phyloP scores from a whole-genome alignment of 495 filamentous ascomycete genomes.

The Stereocaulon alpinum region DNA sequence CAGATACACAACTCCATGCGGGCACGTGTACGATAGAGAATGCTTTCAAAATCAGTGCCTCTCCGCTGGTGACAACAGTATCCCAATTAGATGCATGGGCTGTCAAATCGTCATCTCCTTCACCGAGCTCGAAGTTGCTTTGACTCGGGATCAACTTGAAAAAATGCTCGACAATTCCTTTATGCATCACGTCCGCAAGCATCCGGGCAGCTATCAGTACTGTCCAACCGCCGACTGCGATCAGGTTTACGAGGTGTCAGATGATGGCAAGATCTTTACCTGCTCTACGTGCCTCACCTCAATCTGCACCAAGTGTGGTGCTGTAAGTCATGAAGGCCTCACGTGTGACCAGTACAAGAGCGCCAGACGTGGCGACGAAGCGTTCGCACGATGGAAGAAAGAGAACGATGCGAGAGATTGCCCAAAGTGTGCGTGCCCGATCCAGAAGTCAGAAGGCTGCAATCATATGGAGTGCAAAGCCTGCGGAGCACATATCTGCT shows the following conservation, averaged over 20 bases:
- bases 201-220: slow-evolving; percentile 25
- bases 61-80: slow-evolving; percentile 20
- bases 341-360: slow-evolving; percentile 27
- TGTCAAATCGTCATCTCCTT: slow-evolving; percentile 19
- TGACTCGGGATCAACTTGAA: slow-evolving; percentile 31
- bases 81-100: slow-evolving; percentile 28
- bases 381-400: slow-evolving; percentile 16
- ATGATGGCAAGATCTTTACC: slow-evolving; percentile 19
- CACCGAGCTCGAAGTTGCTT: slow-evolving; percentile 22
- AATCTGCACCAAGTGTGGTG: slow-evolving; percentile 27
- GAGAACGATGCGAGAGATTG: slow-evolving; percentile 23
- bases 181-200: slow-evolving; percentile 22
- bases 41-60: slow-evolving; percentile 27
- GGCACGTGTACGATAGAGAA: slow-evolving; percentile 31
- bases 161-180: slow-evolving; percentile 27
- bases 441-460: slow-evolving; percentile 28
- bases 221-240: slow-evolving; percentile 31
- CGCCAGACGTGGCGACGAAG: slow-evolving; percentile 12
- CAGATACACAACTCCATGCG: slow-evolving; percentile 21
- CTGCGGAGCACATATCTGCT: slow-evolving; percentile 28
- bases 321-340: slow-evolving; percentile 27
- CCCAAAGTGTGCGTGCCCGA: slow-evolving; percentile 23
- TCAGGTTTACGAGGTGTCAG: slow-evolving; percentile 23
- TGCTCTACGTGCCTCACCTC: slow-evolving; percentile 28
- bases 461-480: slow-evolving; percentile 27